Conservation (phyloP, 2,329 filamentous ascomycete genomes). For the Alternaria brassicicola region DNA sequence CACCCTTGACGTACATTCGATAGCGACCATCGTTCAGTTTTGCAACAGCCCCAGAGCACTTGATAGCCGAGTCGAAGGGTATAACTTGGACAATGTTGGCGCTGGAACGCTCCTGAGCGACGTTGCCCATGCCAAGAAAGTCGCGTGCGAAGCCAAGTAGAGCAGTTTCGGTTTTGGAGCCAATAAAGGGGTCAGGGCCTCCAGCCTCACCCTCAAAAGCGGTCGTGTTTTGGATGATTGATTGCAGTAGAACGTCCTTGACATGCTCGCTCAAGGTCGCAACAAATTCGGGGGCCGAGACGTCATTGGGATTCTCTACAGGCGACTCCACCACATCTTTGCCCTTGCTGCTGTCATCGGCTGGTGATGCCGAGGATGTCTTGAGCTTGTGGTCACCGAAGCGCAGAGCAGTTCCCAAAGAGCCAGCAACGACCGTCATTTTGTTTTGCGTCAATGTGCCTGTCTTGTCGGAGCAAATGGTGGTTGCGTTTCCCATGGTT, state of each 20-base stretch:
- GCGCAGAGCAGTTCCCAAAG: constrained; percentile 64
- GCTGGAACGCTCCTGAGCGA: constrained; percentile 67
- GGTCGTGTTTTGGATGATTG: constrained; percentile 52
- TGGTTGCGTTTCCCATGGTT: constrained; percentile 74
- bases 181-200: constrained; percentile 64
- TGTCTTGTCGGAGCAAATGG: constrained; percentile 73
- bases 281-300: constrained; percentile 62
- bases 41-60: constrained; percentile 72
- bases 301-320: constrained; percentile 53
- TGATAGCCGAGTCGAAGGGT: constrained; percentile 68
- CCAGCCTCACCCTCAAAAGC: constrained; percentile 53
- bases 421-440: constrained; percentile 71
- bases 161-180: constrained; percentile 79
- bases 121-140: constrained; percentile 66
- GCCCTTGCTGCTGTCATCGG: constrained; percentile 42
- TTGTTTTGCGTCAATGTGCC: constrained; percentile 53
- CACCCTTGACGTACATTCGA: constrained; percentile 62
- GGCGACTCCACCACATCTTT: constrained; percentile 41
- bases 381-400: constrained; percentile 57
- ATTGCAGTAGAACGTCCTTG: constrained; percentile 65
- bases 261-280: constrained; percentile 58
- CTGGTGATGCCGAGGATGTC: constrained; percentile 17
- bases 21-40: constrained; percentile 62
- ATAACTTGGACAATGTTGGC: constrained; percentile 63
- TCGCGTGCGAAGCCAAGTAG: constrained; percentile 72